Evolutionary conservation across 2,329 filamentous ascomycete species (phyloP).

Genomic region (Aspergillus hiratsukae): DNA sequence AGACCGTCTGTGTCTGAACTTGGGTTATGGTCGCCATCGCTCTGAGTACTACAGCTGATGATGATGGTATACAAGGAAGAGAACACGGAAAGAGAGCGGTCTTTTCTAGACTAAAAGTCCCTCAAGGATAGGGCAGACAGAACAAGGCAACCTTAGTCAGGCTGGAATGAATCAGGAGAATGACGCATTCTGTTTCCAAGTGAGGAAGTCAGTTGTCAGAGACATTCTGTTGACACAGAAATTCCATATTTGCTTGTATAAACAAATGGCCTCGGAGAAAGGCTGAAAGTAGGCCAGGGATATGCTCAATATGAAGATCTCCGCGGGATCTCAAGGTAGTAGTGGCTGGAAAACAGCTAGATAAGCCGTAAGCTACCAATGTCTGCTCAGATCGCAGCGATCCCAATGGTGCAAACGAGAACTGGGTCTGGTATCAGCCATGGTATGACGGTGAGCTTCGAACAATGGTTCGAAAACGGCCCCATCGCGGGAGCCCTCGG

Average conservation of each 20-base stretch:
- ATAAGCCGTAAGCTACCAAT: not conserved
- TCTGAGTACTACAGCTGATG: not conserved
- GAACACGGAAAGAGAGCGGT: not conserved
- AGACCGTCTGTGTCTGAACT: conserved; percentile 15
- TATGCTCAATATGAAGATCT: not conserved
- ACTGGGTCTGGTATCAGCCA: not conserved
- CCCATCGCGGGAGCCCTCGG: not conserved
- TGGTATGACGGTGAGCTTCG: not conserved
- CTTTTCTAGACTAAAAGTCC: not conserved
- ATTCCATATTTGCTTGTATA: not conserved
- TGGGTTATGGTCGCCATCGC: conserved; percentile 26
- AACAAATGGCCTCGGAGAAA: not conserved
- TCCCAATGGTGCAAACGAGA: not conserved
- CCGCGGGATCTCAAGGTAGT: not conserved
- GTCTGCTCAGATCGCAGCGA: not conserved
- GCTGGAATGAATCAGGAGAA: not conserved
- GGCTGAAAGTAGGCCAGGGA: not conserved
- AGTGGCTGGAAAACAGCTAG: not conserved
- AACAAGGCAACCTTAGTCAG: not conserved
- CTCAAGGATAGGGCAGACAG: not conserved
- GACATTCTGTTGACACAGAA: not conserved
- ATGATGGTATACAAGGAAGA: not conserved
- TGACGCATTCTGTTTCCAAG: not conserved
- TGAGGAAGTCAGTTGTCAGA: not conserved
- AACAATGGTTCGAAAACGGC: not conserved